Base-by-base conservation (phyloP, 306 rosid species). In the Spatholobus suberectus region DNA sequence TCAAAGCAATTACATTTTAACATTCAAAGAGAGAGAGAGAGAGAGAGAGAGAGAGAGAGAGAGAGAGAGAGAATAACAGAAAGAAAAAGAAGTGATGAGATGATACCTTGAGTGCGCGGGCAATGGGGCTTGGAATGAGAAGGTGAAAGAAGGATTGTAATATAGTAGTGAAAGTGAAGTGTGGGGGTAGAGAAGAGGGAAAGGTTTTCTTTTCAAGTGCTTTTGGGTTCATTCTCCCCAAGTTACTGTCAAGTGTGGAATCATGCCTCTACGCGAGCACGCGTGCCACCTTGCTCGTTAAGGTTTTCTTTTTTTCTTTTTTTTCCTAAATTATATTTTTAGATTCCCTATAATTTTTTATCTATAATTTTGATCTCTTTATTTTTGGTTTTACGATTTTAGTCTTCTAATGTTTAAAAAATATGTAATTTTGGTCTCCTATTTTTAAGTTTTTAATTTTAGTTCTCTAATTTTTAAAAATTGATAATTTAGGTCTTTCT, bases 121-220 rank as follows among this genome's bases (percentile, higher is more conserved):
- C 32, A 20, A 74, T 74, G 68, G 8, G 79, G 67, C 9, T 71
- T 26, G 59, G 15, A 46, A 72, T 38, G 73, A 40, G 34, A 21
- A 37, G 73, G 29, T 4, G 44, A 23, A 9, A 0, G 26, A 46
- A 21, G 40, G 59, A 46, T 44, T 9, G 1, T 14, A n/a, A 21
- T 5, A 17, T 52, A 32, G 0, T 18, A 72, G 57, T 17, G 18
- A 8, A n/a, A 23, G 37, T 6, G 38, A 3, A 57, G 65, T 10
- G 27, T 7, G 61, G 35, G 15, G 17, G 27, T n/a, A 18, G 51
- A 4, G 21, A 13, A 12, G 40, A 43, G 6, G 59, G 18, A 41
- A 59, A 76, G 58, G 58, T 59, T 76, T 58, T 38, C 8, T 35
- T 63, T 63, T 62, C 20, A 46, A 58, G 40, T 8, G 70, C 20